Evolutionary conservation across 2,329 filamentous ascomycete species (phyloP), one percentile per base, ranked within the genome.

Genomic region (Aspergillus tubingensis): DNA sequence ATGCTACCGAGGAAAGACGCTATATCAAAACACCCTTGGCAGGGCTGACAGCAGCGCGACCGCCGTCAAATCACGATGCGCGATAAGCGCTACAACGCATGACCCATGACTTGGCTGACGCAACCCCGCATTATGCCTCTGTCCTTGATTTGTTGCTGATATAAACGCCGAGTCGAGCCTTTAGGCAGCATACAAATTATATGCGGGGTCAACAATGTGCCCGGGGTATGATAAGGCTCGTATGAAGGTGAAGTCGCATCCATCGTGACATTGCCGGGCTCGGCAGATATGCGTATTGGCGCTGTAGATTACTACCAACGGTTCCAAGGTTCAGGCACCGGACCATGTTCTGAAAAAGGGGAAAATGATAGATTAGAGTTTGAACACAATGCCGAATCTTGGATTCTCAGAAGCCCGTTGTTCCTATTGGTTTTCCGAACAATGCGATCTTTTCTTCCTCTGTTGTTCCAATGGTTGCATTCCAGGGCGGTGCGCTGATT

Each of bases 31-130:
- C 4, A 5, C 10, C 23, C 47, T 50, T 50, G 47, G 47, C 47
- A 50, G 47, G 47, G 47, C 47, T 50, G 47, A 50, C 27, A 50
- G 23, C 47, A 32, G 47, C 47, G n/a, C 47, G 30, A n/a, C 15
- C 15, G 25, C 25, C 15, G 47, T 21, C 47, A 50, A 50, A 50
- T 50, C 25, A 19, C 15, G 8, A 30, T 32, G n/a, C 47, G 8
- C 25, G 47, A 50, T 50, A 50, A 50, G 47, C 47, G 47, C 47
- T 27, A 30, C 13, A 17, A 32, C 17, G 25, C 25, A 50, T 30
- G 27, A 13, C 47, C 15, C 15, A 32, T 32, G n/a, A 19, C 47
- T 50, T 30, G 47, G 47, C 47, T 50, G 47, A 50, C 25, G 47
- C 25, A 50, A 50, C 15, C 23, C 47, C 30, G 25, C 47, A 50